Conservation (phyloP, 192 early-diverging fungal species). For the Umbelopsis sp. region DNA sequence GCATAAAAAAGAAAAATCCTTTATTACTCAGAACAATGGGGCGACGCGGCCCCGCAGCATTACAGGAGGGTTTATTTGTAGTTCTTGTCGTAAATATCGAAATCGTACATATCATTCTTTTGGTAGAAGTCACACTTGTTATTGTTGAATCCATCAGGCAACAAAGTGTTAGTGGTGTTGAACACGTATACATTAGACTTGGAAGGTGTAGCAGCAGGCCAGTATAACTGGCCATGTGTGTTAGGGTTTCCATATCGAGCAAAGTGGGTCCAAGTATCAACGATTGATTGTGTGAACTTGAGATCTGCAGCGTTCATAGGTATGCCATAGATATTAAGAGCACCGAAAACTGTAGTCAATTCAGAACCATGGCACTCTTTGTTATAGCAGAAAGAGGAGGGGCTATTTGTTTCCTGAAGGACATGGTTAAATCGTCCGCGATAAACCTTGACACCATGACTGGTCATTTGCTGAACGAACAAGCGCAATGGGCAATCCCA, state of each 20-base stretch:
- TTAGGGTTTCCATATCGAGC: constrained; percentile 37
- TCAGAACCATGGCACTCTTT: constrained; percentile 30
- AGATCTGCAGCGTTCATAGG: constrained; percentile 23
- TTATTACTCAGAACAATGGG: no score
- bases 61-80: no score
- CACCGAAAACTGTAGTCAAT: constrained; percentile 23
- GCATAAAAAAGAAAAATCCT: no score
- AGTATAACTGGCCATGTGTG: neutral
- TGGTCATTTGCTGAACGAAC: constrained; percentile 25
- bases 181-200: neutral
- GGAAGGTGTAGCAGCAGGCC: neutral
- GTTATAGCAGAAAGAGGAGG: constrained; percentile 11
- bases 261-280: constrained; percentile 34
- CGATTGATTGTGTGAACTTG: constrained; percentile 27
- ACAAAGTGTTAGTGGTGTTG: neutral
- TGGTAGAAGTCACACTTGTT: neutral
- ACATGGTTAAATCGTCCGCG: constrained; percentile 36
- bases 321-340: constrained; percentile 7
- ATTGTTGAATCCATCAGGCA: neutral
- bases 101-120: neutral
- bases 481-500: constrained; percentile 32
- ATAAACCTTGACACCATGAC: constrained; percentile 23
- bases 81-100: neutral
- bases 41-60: no score
- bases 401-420: constrained; percentile 11